Evolutionary conservation across 1,284 basidiomycete genomes (phyloP).

Genomic region (Xanthoconium separans): DNA sequence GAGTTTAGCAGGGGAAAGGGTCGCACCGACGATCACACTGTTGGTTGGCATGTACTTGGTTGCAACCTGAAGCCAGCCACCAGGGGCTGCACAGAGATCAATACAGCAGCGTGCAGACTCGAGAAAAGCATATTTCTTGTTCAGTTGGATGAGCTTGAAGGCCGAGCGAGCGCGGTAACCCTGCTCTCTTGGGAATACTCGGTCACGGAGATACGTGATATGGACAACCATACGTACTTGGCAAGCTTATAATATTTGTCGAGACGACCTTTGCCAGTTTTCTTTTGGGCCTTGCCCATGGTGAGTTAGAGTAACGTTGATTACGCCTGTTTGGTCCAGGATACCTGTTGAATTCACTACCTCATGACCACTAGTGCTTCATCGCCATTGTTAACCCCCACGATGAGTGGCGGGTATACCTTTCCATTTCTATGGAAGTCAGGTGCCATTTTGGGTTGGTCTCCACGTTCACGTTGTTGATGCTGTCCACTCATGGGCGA

Average conservation of each 20-base stretch:
- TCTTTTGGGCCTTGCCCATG: conserved; percentile 83
- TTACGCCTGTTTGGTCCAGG: conserved; percentile 19
- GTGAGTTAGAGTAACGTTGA: conserved; percentile 7
- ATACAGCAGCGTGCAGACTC: conserved; percentile 93
- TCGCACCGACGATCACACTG: conserved; percentile 89
- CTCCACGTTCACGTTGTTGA: neutral
- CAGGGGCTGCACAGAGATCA: conserved; percentile 98
- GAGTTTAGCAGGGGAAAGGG: conserved; percentile 3
- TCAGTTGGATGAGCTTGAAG: conserved; percentile 99
- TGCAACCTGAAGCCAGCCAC: conserved; percentile 99
- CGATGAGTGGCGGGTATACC: conserved; percentile 8
- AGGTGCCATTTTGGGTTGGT: conserved; percentile 32
- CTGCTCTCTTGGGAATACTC: conserved; percentile 71
- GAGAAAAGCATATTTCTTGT: conserved; percentile 96
- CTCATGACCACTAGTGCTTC: conserved; percentile 9
- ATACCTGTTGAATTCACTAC: neutral
- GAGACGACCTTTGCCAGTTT: conserved; percentile 92
- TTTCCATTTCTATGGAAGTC: conserved; percentile 41
- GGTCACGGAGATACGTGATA: conserved; percentile 2
- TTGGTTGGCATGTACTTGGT: conserved; percentile 98
- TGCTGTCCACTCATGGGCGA: neutral
- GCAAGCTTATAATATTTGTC: conserved; percentile 96
- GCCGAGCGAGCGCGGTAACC: conserved; percentile 99
- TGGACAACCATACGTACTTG: conserved; percentile 54
- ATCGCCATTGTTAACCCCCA: conserved; percentile 30